Conservation (phyloP, 2,329 filamentous ascomycete species). For the Colletotrichum graminicola region DNA sequence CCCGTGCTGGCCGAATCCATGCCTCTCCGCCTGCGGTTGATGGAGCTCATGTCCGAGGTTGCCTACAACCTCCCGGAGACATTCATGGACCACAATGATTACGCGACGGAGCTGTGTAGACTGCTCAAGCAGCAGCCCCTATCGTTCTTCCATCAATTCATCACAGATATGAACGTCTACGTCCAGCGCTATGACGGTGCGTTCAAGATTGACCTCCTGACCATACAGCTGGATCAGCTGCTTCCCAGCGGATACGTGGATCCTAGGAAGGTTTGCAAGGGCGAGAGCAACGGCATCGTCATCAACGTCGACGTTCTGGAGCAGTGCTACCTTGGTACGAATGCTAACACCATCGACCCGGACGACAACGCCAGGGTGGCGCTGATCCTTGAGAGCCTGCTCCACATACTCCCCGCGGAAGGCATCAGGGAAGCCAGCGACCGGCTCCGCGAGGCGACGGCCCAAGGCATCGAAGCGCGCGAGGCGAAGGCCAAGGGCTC, state of each 20-base stretch:
- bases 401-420: conserved; percentile 64
- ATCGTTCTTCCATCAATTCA: conserved; percentile 67
- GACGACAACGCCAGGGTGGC: conserved; percentile 81
- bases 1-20: conserved; percentile 66
- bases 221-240: conserved; percentile 58
- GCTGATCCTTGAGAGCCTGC: conserved; percentile 73
- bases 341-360: conserved; percentile 70
- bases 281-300: conserved; percentile 50
- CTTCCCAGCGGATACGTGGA: conserved; percentile 56
- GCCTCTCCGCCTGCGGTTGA: conserved; percentile 71
- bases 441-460: conserved; percentile 55
- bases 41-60: conserved; percentile 66
- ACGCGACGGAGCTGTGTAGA: conserved; percentile 71
- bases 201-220: conserved; percentile 36
- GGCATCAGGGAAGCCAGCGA: conserved; percentile 52
- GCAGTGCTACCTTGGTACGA: conserved; percentile 73
- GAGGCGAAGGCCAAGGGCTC: conserved; percentile 58
- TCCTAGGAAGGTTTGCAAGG: conserved; percentile 55
- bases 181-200: conserved; percentile 14
- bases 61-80: conserved; percentile 59
- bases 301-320: conserved; percentile 62
- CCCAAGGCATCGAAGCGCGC: conserved; percentile 62
- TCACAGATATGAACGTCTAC: conserved; percentile 47
- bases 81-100: conserved; percentile 59
- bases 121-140: conserved; percentile 70